These are phyloP conservation scores for Zygoascus tannicola DNA, from an alignment of 805 yeast genomes.

Conservation along the genomic window DNA sequence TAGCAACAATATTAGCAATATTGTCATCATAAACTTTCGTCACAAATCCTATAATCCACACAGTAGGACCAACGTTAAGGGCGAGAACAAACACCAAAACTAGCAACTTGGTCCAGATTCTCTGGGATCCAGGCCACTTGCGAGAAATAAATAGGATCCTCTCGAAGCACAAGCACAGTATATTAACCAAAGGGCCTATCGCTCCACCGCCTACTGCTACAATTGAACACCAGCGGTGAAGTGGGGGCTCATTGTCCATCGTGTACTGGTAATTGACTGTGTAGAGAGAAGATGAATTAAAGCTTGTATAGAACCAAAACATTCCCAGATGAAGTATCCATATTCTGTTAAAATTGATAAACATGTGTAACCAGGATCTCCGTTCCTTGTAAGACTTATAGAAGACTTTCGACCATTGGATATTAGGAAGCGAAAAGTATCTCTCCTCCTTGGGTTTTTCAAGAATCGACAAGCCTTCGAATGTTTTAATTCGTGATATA, in stretches of 20 bases:
- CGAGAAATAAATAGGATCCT: conserved; percentile 89
- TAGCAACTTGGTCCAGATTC: conserved; percentile 74
- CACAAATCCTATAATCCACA: conserved; percentile 41
- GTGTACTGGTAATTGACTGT: conserved; percentile 66
- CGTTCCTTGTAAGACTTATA: conserved; percentile 76
- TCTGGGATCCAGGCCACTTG: conserved; percentile 99
- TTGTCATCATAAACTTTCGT: conserved; percentile 34
- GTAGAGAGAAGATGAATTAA: conserved; percentile 63
- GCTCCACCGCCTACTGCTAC: conserved; percentile 81
- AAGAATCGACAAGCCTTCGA: conserved; percentile 40
- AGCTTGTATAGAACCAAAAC: conserved; percentile 93
- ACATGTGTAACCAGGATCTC: conserved; percentile 93
- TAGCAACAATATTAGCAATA: conserved; percentile 46
- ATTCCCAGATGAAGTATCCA: conserved; percentile 88
- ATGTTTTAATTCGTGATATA: conserved; percentile 44
- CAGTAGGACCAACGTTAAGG: conserved; percentile 41
- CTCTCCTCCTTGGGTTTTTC: conserved; percentile 48
- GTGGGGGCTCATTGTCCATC: conserved; percentile 53
- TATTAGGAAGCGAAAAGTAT: conserved; percentile 42
- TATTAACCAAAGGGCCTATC: conserved; percentile 71
- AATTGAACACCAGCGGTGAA: conserved; percentile 87
- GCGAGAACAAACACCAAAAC: conserved; percentile 54
- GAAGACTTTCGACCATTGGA: conserved; percentile 60
- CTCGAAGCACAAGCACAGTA: conserved; percentile 81
- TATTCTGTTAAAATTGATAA: conserved; percentile 94